These are phyloP conservation scores for Epichloe gansuensis DNA, from an alignment of 2,329 filamentous ascomycete species.

Conservation along the genomic window DNA sequence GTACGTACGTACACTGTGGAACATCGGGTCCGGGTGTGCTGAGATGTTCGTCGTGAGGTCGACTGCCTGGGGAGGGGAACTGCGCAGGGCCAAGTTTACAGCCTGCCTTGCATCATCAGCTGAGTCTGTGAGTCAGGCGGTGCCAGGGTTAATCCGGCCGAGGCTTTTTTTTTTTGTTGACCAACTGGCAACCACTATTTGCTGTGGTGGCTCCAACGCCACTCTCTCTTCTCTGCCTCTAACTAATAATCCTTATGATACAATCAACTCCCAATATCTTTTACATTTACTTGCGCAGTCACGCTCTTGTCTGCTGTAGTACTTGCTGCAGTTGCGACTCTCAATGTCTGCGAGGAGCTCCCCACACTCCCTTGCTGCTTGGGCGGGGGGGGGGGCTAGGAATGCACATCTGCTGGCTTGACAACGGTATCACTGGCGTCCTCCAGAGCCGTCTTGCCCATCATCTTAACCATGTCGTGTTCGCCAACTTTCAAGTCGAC, in stretches of 20 bases:
- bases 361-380: not conserved
- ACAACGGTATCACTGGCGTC: constrained; percentile 1
- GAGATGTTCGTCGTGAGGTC: constrained; percentile 32
- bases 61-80: constrained; percentile 21
- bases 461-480: constrained; percentile 23
- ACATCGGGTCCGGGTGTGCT: constrained; percentile 16
- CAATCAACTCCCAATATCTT: not conserved
- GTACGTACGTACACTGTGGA: not conserved
- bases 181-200: too few relatives aligned
- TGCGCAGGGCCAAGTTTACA: constrained; percentile 17
- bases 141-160: constrained; percentile 5
- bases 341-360: constrained; percentile 8
- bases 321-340: constrained; percentile 9
- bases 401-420: not conserved
- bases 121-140: not conserved
- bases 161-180: not conserved
- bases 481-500: constrained; percentile 20
- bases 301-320: constrained; percentile 9
- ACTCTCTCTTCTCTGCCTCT: too few relatives aligned
- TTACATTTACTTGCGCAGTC: constrained; percentile 3
- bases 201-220: too few relatives aligned
- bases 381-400: not conserved
- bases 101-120: constrained; percentile 2
- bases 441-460: constrained; percentile 11
- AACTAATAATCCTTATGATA: not conserved